Conservation (phyloP, 2,329 filamentous ascomycete genomes). For the Trichoderma sp. region DNA sequence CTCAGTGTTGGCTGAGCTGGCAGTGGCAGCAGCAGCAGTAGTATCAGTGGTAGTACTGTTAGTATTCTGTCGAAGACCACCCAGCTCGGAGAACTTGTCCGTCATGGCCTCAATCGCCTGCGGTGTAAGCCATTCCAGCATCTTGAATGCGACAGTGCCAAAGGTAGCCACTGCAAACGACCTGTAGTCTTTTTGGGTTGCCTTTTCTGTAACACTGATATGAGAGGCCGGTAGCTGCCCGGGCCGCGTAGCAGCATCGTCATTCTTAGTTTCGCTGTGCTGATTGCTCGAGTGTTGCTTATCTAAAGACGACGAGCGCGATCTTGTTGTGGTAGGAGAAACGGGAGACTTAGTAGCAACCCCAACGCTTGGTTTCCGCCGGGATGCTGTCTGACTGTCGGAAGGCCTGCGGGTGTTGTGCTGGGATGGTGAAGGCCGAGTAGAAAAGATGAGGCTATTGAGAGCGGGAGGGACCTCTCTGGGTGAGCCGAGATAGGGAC, state of each 20-base stretch:
- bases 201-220: conserved; percentile 46
- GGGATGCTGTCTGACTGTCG: background rate
- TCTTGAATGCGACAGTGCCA: conserved; percentile 64
- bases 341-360: background rate
- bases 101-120: conserved; percentile 52
- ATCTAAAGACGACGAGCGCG: conserved; percentile 2
- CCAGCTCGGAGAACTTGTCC: conserved; percentile 32
- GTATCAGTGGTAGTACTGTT: no score
- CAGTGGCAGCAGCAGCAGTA: background rate
- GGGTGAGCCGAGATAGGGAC: conserved; percentile 48
- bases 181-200: conserved; percentile 54
- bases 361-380: conserved; percentile 5
- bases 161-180: conserved; percentile 64
- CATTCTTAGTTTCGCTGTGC: background rate
- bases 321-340: conserved; percentile 3
- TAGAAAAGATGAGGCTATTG: conserved; percentile 47
- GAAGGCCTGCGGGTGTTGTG: conserved; percentile 1
- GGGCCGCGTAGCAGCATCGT: background rate
- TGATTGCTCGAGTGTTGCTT: background rate
- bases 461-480: conserved; percentile 46
- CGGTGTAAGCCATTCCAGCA: conserved; percentile 69
- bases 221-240: conserved; percentile 17
- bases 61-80: background rate
- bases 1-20: background rate
- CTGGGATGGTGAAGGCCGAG: conserved; percentile 26